Evolutionary conservation across 768 basidiomycete genomes (phyloP).

Genomic region (Daedalea quercina): DNA sequence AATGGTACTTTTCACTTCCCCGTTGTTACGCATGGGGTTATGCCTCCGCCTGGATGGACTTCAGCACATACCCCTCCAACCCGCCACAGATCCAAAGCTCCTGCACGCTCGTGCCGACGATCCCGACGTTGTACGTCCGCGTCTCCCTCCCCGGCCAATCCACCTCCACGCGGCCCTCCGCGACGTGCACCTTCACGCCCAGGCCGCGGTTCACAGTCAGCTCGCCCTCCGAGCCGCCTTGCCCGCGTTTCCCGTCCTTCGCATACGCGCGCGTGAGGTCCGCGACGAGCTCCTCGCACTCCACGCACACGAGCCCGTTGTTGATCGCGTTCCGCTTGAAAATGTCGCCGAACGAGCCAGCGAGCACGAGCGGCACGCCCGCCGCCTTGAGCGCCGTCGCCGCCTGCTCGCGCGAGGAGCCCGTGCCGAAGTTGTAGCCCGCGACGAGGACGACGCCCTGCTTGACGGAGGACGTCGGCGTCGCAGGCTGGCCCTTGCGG

Average conservation of each 20-base stretch:
- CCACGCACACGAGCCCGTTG: constrained; percentile 93
- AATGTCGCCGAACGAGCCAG: constrained; percentile 98
- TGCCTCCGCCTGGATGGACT: constrained; percentile 40
- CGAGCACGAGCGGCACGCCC: constrained; percentile 87
- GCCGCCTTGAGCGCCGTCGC: constrained; percentile 95
- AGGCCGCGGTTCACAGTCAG: constrained; percentile 76
- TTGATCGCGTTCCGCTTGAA: constrained; percentile 99
- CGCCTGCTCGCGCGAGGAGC: constrained; percentile 96
- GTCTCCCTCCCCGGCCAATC: constrained; percentile 36
- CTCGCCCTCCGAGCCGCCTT: constrained; percentile 77
- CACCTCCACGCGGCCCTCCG: constrained; percentile 33
- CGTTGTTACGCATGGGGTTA: neutral
- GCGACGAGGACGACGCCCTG: constrained; percentile 77
- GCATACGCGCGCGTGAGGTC: constrained; percentile 77
- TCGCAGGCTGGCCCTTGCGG: constrained; percentile 18
- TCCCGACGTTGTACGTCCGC: constrained; percentile 54
- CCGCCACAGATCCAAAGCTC: constrained; percentile 97
- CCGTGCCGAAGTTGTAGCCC: constrained; percentile 98
- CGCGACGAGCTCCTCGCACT: constrained; percentile 81
- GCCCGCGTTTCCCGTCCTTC: constrained; percentile 65
- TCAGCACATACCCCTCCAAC: constrained; percentile 86
- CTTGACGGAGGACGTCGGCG: constrained; percentile 24
- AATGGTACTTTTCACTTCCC: neutral
- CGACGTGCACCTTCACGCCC: constrained; percentile 51
- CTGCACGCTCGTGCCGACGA: constrained; percentile 91